A percentile compares a stretch with the other conserved stretches of the same genome.
These are phyloP conservation scores for Aphanomyces euteiches DNA, from an alignment of 352 stramenopile species.

Conservation along the genomic window DNA sequence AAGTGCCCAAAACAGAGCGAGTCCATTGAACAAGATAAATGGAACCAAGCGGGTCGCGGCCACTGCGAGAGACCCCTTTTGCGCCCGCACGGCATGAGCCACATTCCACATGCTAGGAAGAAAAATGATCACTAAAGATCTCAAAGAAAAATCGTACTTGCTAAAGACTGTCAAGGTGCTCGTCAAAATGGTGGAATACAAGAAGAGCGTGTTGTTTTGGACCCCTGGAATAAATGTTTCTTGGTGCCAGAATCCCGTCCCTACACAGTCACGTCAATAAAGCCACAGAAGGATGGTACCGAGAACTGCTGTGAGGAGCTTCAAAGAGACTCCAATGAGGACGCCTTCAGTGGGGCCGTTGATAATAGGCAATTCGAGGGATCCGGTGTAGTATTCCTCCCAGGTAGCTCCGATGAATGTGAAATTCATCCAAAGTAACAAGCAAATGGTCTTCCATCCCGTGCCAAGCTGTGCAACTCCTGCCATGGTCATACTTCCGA, in stretches of 20 bases:
- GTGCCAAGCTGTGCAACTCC: slow-evolving; percentile 69
- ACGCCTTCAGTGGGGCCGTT: slow-evolving; percentile 97
- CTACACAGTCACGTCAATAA: slow-evolving; percentile 24
- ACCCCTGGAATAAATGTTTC: slow-evolving; percentile 53
- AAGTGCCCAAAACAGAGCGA: slow-evolving; percentile 64
- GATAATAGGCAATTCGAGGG: slow-evolving; percentile 92
- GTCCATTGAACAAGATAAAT: slow-evolving; percentile 68
- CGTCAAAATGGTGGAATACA: slow-evolving; percentile 57
- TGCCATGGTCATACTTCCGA: slow-evolving; percentile 78
- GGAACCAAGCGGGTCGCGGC: slow-evolving; percentile 72
- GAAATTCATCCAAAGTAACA: slow-evolving; percentile 70
- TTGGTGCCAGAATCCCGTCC: slow-evolving; percentile 63
- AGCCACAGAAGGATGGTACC: background rate
- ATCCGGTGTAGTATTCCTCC: slow-evolving; percentile 94
- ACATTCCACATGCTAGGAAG: slow-evolving; percentile 60
- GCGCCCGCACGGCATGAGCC: slow-evolving; percentile 57
- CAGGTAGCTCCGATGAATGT: slow-evolving; percentile 86
- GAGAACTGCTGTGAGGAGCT: slow-evolving; percentile 63
- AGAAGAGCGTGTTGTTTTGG: slow-evolving; percentile 81
- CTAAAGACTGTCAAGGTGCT: slow-evolving; percentile 56
- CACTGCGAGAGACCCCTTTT: slow-evolving; percentile 69
- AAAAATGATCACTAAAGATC: background rate
- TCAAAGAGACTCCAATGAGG: slow-evolving; percentile 73
- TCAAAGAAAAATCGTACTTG: slow-evolving; percentile 55
- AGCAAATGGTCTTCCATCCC: slow-evolving; percentile 72